A percentile compares a stretch with the other conserved stretches of the same genome.
Evolutionary conservation across 2,329 filamentous ascomycete genomes (phyloP).

Genomic region (Pyrenophora tritici-repentis): DNA sequence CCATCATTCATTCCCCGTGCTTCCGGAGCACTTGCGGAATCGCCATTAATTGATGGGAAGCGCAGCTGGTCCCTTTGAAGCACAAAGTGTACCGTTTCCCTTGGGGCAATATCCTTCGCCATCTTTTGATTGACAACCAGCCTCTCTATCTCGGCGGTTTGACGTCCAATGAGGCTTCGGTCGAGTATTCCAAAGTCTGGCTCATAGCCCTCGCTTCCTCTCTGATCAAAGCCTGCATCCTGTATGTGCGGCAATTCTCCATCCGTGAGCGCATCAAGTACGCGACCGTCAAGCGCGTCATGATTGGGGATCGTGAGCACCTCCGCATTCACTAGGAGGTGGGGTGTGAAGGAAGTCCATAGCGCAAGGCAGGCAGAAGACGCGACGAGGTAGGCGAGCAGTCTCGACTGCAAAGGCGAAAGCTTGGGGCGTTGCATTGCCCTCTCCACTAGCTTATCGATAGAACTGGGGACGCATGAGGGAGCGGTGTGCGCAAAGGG

Average conservation of each 20-base stretch:
- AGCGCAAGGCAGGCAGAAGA: conserved; percentile 64
- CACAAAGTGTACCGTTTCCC: conserved; percentile 66
- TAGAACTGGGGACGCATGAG: conserved; percentile 24
- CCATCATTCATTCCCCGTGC: conserved; percentile 20
- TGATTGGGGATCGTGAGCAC: conserved; percentile 32
- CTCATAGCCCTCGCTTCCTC: conserved; percentile 55
- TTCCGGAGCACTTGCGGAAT: conserved; percentile 35
- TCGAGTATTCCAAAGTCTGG: conserved; percentile 66
- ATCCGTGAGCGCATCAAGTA: conserved; percentile 37
- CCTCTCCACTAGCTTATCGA: conserved; percentile 32
- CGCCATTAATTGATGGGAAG: conserved; percentile 43
- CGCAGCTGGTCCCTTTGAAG: conserved; percentile 64
- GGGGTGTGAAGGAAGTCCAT: conserved; percentile 64
- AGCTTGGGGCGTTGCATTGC: conserved; percentile 57
- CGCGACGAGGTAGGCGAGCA: conserved; percentile 68
- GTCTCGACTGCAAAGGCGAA: conserved; percentile 72
- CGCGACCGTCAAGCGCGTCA: conserved; percentile 17
- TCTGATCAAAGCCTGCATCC: conserved; percentile 40
- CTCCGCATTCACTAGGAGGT: conserved; percentile 64
- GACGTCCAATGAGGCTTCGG: conserved; percentile 66
- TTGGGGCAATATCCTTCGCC: conserved; percentile 65
- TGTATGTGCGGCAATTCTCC: conserved; percentile 49
- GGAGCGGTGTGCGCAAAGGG: conserved; percentile 18
- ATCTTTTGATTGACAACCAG: conserved; percentile 69
- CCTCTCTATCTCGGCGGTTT: conserved; percentile 54